Evolutionary conservation across 2,329 filamentous ascomycete species (phyloP).

Genomic region (Nemania diffusa): DNA sequence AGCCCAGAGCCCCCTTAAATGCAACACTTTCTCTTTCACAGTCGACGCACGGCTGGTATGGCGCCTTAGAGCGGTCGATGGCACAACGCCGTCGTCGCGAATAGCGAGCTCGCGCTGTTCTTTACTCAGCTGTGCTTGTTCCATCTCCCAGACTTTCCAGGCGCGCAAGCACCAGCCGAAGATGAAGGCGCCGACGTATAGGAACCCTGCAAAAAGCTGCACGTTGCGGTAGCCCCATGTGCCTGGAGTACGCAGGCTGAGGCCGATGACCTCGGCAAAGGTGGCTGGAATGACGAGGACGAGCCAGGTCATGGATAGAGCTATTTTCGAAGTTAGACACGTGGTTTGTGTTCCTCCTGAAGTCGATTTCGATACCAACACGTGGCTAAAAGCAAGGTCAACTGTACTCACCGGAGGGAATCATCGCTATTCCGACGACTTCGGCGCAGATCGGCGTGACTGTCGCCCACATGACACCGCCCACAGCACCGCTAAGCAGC

Average conservation of each 20-base stretch:
- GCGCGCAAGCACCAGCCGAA: constrained; percentile 57
- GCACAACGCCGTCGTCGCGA: constrained; percentile 43
- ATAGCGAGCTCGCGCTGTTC: constrained; percentile 46
- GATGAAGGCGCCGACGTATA: constrained; percentile 66
- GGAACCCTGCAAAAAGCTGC: constrained; percentile 69
- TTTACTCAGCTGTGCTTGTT: constrained; percentile 46
- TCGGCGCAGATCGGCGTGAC: constrained; percentile 77
- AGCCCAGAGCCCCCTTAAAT: constrained; percentile 42
- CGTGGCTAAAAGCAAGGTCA: not conserved
- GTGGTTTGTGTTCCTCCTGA: not conserved
- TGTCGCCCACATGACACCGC: constrained; percentile 77
- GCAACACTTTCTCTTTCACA: constrained; percentile 36
- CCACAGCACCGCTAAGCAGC: constrained; percentile 72
- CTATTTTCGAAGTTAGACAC: constrained; percentile 42
- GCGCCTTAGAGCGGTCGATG: constrained; percentile 35
- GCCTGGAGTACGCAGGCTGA: constrained; percentile 61
- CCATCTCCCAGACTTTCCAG: constrained; percentile 56
- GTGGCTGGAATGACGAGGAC: constrained; percentile 76
- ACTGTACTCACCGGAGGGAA: constrained; percentile 68
- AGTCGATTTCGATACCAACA: not conserved
- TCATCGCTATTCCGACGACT: constrained; percentile 74
- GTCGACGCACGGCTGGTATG: constrained; percentile 32
- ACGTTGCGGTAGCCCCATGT: constrained; percentile 61
- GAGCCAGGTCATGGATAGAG: constrained; percentile 77
- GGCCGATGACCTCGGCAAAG: constrained; percentile 72